Evolutionary conservation across 208 protist species (phyloP), one percentile per base, ranked within the genome.

Genomic region (Herpetomonas tarakana): DNA sequence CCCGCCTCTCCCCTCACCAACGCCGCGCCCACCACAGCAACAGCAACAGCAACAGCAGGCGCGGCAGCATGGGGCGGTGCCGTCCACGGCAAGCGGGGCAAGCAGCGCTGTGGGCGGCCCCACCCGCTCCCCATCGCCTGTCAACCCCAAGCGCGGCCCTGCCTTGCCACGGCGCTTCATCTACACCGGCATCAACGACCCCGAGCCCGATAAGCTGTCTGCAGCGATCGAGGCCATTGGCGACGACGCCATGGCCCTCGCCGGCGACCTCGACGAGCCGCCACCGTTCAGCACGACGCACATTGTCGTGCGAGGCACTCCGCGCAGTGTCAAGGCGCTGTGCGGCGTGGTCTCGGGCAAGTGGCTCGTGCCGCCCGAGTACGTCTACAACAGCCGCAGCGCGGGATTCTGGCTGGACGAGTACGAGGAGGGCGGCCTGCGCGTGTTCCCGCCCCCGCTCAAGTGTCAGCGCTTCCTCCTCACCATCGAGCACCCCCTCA

Each of bases 371-470:
- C 62, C 73, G 14, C 88, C 88, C 2, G 77, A 90, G 65, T 94
- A 94, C 72, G 62, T 94, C 29, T 68, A 67, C 31, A 77, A 76
- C 68, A 87, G 77, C 58, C 52, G 30, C 11, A 51, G 75, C 31
- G 83, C 72, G 6, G 88, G 88, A 6, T 94, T 91, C 53, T 94
- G 88, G 88, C 55, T 92, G 3, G 82, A 94, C 39, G 88, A 94
- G 67, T 56, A 63, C 47, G 79, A 86, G 28, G 79, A 89, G 47
- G 84, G 84, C 47, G 79, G 79, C 1, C 52, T 88, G 27, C 84
- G 82, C 28, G 66, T 86, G 41, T 91, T 86, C 38, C 88, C 82
- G 2, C 76, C 84, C 16, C 88, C 84, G 29, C 69, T 94, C 44
- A 68, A 72, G 60, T 81, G 73, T 46, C 84, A 92, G 41, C 78